Conservation (phyloP, 2,329 filamentous ascomycete species). For the Venturia pyrina region DNA sequence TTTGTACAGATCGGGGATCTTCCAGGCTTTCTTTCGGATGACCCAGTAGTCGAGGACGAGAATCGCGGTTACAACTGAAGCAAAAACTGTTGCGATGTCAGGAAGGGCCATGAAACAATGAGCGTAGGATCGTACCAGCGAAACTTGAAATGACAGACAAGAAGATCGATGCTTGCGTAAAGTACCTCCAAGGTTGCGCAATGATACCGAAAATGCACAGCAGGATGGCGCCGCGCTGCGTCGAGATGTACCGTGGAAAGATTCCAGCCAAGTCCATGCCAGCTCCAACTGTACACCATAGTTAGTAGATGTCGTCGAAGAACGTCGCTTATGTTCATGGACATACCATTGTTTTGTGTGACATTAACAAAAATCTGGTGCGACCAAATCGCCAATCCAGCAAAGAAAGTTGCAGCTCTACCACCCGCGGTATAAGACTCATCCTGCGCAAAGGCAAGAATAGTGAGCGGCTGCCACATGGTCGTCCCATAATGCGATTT, state of each 20-base stretch:
- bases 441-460: background rate
- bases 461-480: background rate
- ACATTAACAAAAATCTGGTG: slow-evolving; percentile 3
- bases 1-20: background rate
- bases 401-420: background rate
- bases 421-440: background rate
- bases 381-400: background rate
- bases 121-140: background rate
- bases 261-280: slow-evolving; percentile 3
- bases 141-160: slow-evolving; percentile 4
- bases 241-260: slow-evolving; percentile 1
- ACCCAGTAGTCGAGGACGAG: slow-evolving; percentile 5
- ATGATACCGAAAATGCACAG: background rate
- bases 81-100: background rate
- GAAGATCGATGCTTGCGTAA: background rate
- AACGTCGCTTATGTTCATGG: no score
- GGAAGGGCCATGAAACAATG: background rate
- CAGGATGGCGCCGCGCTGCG: background rate
- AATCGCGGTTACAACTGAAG: background rate
- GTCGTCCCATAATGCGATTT: background rate
- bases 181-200: background rate
- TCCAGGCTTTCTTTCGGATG: background rate
- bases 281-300: background rate
- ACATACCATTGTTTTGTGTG: background rate
- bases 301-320: background rate